phyloP scores from a whole-genome alignment of 148 eudicot genomes.

The Oxyria digyna region DNA sequence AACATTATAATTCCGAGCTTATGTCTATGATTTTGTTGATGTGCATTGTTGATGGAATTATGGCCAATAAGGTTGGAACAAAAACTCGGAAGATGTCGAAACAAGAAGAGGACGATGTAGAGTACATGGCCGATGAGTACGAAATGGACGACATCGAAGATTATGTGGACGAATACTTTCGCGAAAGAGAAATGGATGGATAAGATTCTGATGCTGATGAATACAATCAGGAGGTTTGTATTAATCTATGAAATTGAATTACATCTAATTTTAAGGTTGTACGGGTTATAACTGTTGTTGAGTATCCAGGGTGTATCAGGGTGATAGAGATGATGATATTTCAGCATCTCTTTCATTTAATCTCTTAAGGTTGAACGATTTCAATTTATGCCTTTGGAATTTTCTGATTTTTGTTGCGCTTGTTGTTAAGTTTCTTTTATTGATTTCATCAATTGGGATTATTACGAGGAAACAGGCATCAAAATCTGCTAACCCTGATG shows the following conservation, averaged over 20 bases:
- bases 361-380: too few relatives aligned
- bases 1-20: neutral
- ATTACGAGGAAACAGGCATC: too few relatives aligned
- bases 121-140: slow-evolving; percentile 63
- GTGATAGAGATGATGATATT: slow-evolving; percentile 44
- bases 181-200: slow-evolving; percentile 40
- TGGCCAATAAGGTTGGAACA: neutral
- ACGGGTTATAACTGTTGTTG: neutral
- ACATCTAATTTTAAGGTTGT: neutral
- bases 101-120: slow-evolving; percentile 40
- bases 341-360: slow-evolving; percentile 66
- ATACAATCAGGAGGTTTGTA: slow-evolving; percentile 41
- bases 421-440: too few relatives aligned
- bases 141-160: slow-evolving; percentile 66
- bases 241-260: neutral
- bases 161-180: slow-evolving; percentile 57
- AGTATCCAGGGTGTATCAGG: slow-evolving; percentile 38
- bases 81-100: slow-evolving; percentile 52
- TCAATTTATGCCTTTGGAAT: too few relatives aligned
- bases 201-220: slow-evolving; percentile 77
- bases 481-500: too few relatives aligned
- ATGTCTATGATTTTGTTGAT: neutral
- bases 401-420: too few relatives aligned
- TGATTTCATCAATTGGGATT: too few relatives aligned
- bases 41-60: neutral